phyloP scores from a whole-genome alignment of 176 grass and related monocot species.

The Stipa capillata region DNA sequence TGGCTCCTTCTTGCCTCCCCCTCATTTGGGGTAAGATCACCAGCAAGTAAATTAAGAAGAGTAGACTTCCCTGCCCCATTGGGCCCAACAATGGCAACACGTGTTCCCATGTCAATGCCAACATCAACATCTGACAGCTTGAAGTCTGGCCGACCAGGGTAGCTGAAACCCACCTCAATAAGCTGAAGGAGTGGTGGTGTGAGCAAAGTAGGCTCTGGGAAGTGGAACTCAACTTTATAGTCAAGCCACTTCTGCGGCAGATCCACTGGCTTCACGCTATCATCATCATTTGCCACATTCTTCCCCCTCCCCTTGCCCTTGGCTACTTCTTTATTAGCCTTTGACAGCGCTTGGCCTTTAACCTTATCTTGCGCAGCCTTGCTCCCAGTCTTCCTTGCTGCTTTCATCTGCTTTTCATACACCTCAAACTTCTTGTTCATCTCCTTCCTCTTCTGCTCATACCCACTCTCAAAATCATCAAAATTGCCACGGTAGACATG shows the following conservation, averaged over 20 bases:
- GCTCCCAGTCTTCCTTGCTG: constrained; percentile 69
- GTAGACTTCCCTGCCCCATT: constrained; percentile 92
- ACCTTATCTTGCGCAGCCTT: constrained; percentile 79
- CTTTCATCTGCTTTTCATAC: constrained; percentile 68
- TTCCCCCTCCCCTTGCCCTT: constrained; percentile 75
- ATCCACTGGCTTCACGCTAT: constrained; percentile 41
- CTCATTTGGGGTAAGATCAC: constrained; percentile 59
- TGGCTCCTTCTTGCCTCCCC: constrained; percentile 74
- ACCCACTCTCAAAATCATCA: constrained; percentile 71
- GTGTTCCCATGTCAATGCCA: constrained; percentile 87
- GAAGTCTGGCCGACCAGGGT: constrained; percentile 65
- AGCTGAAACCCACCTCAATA: constrained; percentile 71
- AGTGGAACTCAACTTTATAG: constrained; percentile 79
- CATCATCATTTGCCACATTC: constrained; percentile 30
- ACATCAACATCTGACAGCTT: constrained; percentile 71
- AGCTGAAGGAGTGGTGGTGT: constrained; percentile 86
- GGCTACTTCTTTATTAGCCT: constrained; percentile 60
- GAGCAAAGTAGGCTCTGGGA: constrained; percentile 81
- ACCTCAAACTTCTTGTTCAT: constrained; percentile 67
- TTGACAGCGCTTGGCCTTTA: constrained; percentile 58
- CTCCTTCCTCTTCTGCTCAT: constrained; percentile 85
- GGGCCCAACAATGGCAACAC: constrained; percentile 80
- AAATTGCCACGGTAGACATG: constrained; percentile 83
- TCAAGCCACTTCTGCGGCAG: constrained; percentile 74
- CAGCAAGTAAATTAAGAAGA: constrained; percentile 75